These are phyloP conservation scores for Nannochloropsis gaditana DNA, from an alignment of 108 stramenopile species.

Conservation along the genomic window DNA sequence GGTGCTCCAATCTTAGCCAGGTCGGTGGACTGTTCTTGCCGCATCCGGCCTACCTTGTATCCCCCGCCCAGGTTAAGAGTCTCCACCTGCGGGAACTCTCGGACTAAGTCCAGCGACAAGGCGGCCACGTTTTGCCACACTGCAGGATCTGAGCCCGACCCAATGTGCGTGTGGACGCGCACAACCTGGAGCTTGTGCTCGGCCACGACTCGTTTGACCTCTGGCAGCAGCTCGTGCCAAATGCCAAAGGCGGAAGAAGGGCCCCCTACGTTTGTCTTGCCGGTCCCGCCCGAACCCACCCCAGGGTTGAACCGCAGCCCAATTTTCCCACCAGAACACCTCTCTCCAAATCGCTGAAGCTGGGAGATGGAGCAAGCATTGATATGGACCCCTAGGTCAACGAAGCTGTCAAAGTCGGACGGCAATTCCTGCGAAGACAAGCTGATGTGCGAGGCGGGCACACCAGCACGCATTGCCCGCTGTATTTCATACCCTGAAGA, in stretches of 20 bases:
- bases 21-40: slow-evolving; percentile 78
- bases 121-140: slow-evolving; percentile 87
- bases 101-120: slow-evolving; percentile 76
- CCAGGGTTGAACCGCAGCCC: slow-evolving; percentile 96
- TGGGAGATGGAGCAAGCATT: slow-evolving; percentile 79
- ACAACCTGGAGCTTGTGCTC: slow-evolving; percentile 80
- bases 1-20: slow-evolving; percentile 81
- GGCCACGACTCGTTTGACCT: slow-evolving; percentile 74
- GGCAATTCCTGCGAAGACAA: slow-evolving; percentile 86
- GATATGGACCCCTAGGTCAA: slow-evolving; percentile 38
- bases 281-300: slow-evolving; percentile 92
- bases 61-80: slow-evolving; percentile 90
- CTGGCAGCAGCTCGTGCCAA: slow-evolving; percentile 72
- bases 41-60: slow-evolving; percentile 94
- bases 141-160: slow-evolving; percentile 87
- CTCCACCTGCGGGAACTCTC: slow-evolving; percentile 70
- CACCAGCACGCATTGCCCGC: slow-evolving; percentile 78
- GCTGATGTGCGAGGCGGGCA: slow-evolving; percentile 76
- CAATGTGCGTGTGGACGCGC: slow-evolving; percentile 97
- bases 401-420: slow-evolving; percentile 62
- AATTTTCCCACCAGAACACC: slow-evolving; percentile 68
- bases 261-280: slow-evolving; percentile 97
- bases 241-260: slow-evolving; percentile 90
- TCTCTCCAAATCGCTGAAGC: slow-evolving; percentile 74
- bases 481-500: slow-evolving; percentile 82